phyloP scores from a whole-genome alignment of 2,329 filamentous ascomycete genomes.

The Penicillium sp. region DNA sequence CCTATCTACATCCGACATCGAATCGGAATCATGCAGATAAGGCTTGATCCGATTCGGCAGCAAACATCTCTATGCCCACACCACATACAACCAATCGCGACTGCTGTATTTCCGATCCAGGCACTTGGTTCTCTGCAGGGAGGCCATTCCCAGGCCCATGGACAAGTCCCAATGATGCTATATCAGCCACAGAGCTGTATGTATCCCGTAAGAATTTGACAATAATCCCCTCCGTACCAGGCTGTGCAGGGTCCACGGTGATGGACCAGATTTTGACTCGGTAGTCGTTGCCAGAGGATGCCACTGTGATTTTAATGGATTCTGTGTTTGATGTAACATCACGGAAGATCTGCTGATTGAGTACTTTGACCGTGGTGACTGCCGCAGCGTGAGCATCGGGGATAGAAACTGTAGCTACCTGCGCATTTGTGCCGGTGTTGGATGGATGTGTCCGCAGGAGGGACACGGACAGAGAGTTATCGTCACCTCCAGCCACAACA shows the following conservation, averaged over 20 bases:
- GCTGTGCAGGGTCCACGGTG: conserved; percentile 25
- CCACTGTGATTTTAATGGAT: conserved; percentile 25
- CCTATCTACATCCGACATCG: conserved; percentile 15
- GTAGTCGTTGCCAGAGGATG: conserved; percentile 48
- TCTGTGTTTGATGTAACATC: conserved; percentile 1
- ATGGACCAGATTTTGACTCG: conserved; percentile 46
- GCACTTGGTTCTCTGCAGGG: not conserved
- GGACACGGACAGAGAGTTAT: conserved; percentile 71
- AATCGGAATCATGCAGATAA: conserved; percentile 12
- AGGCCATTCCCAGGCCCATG: conserved; percentile 9
- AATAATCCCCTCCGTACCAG: conserved; percentile 21
- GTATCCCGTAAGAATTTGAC: conserved; percentile 29
- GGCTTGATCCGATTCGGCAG: conserved; percentile 11
- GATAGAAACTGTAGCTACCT: conserved; percentile 35
- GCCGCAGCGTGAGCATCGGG: conserved; percentile 47
- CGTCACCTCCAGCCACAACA: conserved; percentile 79
- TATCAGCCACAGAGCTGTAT: conserved; percentile 55
- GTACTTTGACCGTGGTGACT: conserved; percentile 40
- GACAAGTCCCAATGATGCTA: conserved; percentile 50
- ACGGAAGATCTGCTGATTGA: conserved; percentile 17
- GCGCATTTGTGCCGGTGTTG: conserved; percentile 7
- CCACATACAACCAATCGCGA: conserved; percentile 45
- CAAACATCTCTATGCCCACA: conserved; percentile 51
- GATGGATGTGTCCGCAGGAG: conserved; percentile 32
- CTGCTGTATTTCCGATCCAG: not conserved